Evolutionary conservation across 2,329 filamentous ascomycete species (phyloP), one percentile per base, ranked within the genome.

Genomic region (Ceratocystis smalleyi): DNA sequence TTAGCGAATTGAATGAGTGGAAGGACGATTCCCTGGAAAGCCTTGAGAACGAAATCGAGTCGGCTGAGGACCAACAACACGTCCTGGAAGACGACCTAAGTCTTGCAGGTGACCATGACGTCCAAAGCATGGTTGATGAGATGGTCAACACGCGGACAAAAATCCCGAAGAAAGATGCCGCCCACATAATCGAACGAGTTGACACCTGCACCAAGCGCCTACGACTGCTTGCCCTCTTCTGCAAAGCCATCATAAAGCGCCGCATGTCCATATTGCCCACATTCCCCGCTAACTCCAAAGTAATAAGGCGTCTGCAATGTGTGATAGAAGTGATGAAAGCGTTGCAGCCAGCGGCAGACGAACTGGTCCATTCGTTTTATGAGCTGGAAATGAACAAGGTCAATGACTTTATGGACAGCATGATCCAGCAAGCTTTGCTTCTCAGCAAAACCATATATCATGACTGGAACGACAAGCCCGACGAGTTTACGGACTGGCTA

Each of bases 401-500:
- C 55, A 83, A 85, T 69, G 72, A 73, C 5, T 75, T 75, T 24
- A 79, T 89, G 75, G 77, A 81, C 3, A 76, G 79, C 49, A 85
- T 85, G 69, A 83, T 85, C 66, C 74, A 77, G 1, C 79, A 83
- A 61, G 84, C 86, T 0, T 80, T 81, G 68, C 75, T 74, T 0
- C 81, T 79, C 0, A 78, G 81, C 0, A 78, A 82, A 64, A 71
- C 85, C 59, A 73, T 89, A 12, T 75, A 76, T 61, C 75, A 77
- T 66, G 77, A 79, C 22, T 91, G 88, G 87, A 74, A 80, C 2
- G 85, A 80, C 0, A 74, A 80, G 59, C 78, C 81, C 19, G 91
- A 96, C 70, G 88, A 87, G 70, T 95, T 95, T 71, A 87, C 85
- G 0, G 77, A 81, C 17, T 95, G 91, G 91, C 83, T 80, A n/a